Evolutionary conservation across 2,329 filamentous ascomycete species (phyloP).

Genomic region (Elsinoe fawcettii): DNA sequence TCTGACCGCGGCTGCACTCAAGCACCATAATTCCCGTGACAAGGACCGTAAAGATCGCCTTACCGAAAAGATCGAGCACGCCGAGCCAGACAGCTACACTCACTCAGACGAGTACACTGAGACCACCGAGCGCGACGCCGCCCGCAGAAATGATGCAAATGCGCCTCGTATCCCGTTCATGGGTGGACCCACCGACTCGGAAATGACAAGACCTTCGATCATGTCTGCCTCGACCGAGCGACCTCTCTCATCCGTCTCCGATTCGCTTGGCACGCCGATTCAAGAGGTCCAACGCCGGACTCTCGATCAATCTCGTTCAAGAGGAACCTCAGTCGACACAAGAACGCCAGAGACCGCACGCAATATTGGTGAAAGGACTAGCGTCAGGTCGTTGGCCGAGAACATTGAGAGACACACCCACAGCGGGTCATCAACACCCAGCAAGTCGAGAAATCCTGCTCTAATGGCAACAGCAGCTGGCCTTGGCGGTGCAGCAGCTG

Average conservation of each 20-base stretch:
- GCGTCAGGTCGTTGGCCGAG: slow-evolving; percentile 46
- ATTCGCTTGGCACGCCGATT: slow-evolving; percentile 49
- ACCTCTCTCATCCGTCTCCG: slow-evolving; percentile 58
- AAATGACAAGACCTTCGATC: slow-evolving; percentile 80
- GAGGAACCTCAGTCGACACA: slow-evolving; percentile 51
- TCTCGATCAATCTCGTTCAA: slow-evolving; percentile 47
- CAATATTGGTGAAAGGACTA: slow-evolving; percentile 60
- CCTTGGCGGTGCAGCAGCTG: slow-evolving; percentile 27
- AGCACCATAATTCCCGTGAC: slow-evolving; percentile 57
- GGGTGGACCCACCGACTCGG: slow-evolving; percentile 50
- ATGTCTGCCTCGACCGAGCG: slow-evolving; percentile 71
- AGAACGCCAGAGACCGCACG: slow-evolving; percentile 50
- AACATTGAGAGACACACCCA: slow-evolving; percentile 33
- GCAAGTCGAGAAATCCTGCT: slow-evolving; percentile 31
- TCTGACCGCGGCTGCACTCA: slow-evolving; percentile 55
- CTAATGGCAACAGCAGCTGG: slow-evolving; percentile 31
- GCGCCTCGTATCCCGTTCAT: slow-evolving; percentile 39
- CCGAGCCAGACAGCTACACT: slow-evolving; percentile 37
- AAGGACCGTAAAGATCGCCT: slow-evolving; percentile 40
- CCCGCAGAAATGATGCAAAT: slow-evolving; percentile 47
- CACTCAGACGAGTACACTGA: slow-evolving; percentile 44
- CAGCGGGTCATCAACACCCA: slow-evolving; percentile 34
- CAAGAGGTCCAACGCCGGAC: slow-evolving; percentile 57
- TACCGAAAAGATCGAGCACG: slow-evolving; percentile 37
- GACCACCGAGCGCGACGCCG: slow-evolving; percentile 43